Conservation (phyloP, 306 rosid genomes). For the Prinsepia uniflora region DNA sequence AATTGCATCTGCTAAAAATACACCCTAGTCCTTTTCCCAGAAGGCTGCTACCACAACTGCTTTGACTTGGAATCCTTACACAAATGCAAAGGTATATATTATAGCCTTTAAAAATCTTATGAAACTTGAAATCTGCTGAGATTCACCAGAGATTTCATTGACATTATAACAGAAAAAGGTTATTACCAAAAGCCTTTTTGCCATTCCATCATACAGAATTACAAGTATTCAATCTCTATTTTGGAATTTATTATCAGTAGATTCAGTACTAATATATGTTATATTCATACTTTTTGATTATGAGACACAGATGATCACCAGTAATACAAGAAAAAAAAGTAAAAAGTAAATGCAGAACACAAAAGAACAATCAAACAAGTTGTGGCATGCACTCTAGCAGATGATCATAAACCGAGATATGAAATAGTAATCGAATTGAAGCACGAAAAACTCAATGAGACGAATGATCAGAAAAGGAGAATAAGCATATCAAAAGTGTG, state of each 20-base stretch:
- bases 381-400: background rate
- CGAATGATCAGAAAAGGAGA: slow-evolving; percentile 1
- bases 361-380: slow-evolving; percentile 2
- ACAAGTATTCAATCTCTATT: background rate
- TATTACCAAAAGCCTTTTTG: background rate
- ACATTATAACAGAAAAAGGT: background rate
- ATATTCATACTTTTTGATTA: too few species aligned
- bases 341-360: background rate
- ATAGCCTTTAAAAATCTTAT: background rate
- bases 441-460: background rate
- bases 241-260: background rate
- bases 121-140: background rate
- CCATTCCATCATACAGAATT: slow-evolving; percentile 1
- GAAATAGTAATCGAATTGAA: background rate
- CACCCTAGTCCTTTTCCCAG: background rate
- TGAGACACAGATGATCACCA: slow-evolving; percentile 7
- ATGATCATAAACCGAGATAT: background rate
- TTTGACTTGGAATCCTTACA: background rate
- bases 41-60: background rate
- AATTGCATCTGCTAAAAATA: background rate
- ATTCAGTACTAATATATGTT: too few species aligned
- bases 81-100: background rate
- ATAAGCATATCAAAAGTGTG: slow-evolving; percentile 6
- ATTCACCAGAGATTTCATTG: background rate
- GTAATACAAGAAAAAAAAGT: background rate